Conservation (phyloP, 306 rosid genomes). For the Vigna hirtella region DNA sequence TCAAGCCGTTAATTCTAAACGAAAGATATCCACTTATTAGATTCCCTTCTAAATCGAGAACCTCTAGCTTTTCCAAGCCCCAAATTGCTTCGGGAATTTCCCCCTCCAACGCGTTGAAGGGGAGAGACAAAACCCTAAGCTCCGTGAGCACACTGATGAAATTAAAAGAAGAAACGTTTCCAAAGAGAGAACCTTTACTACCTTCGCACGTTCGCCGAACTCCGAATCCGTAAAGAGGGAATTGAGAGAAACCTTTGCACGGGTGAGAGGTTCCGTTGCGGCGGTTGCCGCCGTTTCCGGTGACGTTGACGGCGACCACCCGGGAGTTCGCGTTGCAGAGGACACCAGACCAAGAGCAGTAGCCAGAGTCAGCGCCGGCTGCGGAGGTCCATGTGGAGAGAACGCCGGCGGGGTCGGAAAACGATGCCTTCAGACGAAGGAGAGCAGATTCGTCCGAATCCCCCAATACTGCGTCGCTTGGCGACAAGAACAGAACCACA, state of each 20-base stretch:
- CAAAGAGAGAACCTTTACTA: conserved; percentile 57
- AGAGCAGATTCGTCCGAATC: conserved; percentile 75
- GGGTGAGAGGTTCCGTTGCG: conserved; percentile 40
- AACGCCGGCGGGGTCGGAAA: conserved; percentile 67
- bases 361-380: conserved; percentile 41
- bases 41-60: conserved; percentile 89
- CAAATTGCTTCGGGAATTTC: conserved; percentile 67
- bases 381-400: conserved; percentile 62
- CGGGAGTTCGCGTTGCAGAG: conserved; percentile 65
- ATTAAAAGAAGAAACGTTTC: conserved; percentile 55
- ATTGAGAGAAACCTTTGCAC: conserved; percentile 57
- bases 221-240: conserved; percentile 85
- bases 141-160: conserved; percentile 61
- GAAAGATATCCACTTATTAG: conserved; percentile 65
- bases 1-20: conserved; percentile 36
- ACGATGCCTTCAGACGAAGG: conserved; percentile 63
- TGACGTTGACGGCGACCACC: conserved; percentile 74
- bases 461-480: conserved; percentile 28
- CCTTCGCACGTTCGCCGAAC: conserved; percentile 61
- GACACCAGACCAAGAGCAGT: conserved; percentile 77
- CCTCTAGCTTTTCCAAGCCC: conserved; percentile 75
- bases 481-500: neutral
- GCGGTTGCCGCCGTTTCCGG: conserved; percentile 62
- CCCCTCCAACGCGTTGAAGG: conserved; percentile 76
- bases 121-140: conserved; percentile 75